Evolutionary conservation across 495 filamentous ascomycete species (phyloP), one percentile per base, ranked within the genome.

Genomic region (Penicillium ochrochloron): DNA sequence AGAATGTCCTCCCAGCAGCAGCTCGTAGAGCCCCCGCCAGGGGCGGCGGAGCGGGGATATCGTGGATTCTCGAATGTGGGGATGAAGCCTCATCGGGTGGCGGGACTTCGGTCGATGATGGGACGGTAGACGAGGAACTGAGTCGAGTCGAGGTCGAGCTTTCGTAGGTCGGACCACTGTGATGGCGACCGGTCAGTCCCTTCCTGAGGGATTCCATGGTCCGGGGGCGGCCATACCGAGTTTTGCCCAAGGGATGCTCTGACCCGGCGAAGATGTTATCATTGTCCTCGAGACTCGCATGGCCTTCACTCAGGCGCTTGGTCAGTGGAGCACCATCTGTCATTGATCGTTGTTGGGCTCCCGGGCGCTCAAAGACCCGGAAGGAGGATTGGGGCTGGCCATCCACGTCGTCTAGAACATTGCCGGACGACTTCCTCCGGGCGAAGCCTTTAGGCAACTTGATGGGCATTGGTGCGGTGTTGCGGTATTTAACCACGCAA

Each of bases 1-100:
- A 94, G 63, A 93, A 90, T 0, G 91, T 89, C 51, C 91, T 83
- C 25, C 89, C 88, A 53, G 89, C 90, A 33, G 88, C 82, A 31
- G 88, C 82, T 63, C 86, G 87, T 23, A 92, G 73, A 7, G 76
- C 78, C 66, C 72, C 73, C 17, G 89, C 63, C 66, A 85, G 15
- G 64, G 82, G 61, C 74, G 68, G 69, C n/a, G 83, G 88, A 25
- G 83, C 74, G 15, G 88, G 86, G 53, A 86, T 82, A 50, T 90
- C 85, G 48, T 78, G 74, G 17, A 80, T 73, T 69, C 84, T 84
- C 48, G 82, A 82, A 63, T 83, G 82, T 15, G 75, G 73, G n/a
- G 79, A 70, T 37, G 77, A 76, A 70, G 76, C 77, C 57, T 90
- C 86, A 39, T 89, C 85, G 60, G 86, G 81, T 7, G 75, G 74